phyloP scores from a whole-genome alignment of 495 filamentous ascomycete species.

The Aspergillus sparsus region DNA sequence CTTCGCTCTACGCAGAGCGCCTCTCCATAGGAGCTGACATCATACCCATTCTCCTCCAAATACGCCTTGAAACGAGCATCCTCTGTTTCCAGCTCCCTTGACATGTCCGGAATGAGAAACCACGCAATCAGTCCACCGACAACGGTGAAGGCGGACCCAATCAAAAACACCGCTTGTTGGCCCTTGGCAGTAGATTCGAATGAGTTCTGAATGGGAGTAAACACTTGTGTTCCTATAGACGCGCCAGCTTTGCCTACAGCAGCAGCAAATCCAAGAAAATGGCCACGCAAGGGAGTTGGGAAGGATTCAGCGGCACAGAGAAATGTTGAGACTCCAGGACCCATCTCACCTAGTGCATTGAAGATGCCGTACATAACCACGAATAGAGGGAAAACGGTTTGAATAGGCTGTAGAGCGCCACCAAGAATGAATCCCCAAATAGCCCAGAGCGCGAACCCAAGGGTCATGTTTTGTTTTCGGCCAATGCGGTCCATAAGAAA shows the following conservation, averaged over 20 bases:
- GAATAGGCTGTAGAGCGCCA: conserved; percentile 43
- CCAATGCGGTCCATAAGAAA: conserved; percentile 52
- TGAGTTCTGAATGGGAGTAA: conserved; percentile 45
- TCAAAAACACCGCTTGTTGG: conserved; percentile 49
- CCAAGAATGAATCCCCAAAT: conserved; percentile 52
- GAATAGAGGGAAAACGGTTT: conserved; percentile 49
- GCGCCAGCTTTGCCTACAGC: conserved; percentile 53
- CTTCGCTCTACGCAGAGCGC: conserved; percentile 18
- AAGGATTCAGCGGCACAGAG: conserved; percentile 50
- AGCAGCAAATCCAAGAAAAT: conserved; percentile 50
- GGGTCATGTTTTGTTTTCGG: conserved; percentile 47
- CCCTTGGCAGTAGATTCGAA: conserved; percentile 40
- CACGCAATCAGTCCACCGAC: conserved; percentile 45
- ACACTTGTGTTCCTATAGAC: conserved; percentile 49
- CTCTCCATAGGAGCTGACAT: conserved; percentile 28
- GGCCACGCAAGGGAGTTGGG: conserved; percentile 52
- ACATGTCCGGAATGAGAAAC: conserved; percentile 49
- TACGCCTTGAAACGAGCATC: conserved; percentile 47
- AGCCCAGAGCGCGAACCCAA: conserved; percentile 44
- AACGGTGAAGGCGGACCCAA: conserved; percentile 44
- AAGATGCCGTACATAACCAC: conserved; percentile 56
- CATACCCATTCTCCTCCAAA: conserved; percentile 45
- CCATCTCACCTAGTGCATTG: conserved; percentile 48
- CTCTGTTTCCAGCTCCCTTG: conserved; percentile 46
- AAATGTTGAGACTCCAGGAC: conserved; percentile 50